Conservation (phyloP, 2,329 filamentous ascomycete genomes). For the Lasiodiplodia citricola region DNA sequence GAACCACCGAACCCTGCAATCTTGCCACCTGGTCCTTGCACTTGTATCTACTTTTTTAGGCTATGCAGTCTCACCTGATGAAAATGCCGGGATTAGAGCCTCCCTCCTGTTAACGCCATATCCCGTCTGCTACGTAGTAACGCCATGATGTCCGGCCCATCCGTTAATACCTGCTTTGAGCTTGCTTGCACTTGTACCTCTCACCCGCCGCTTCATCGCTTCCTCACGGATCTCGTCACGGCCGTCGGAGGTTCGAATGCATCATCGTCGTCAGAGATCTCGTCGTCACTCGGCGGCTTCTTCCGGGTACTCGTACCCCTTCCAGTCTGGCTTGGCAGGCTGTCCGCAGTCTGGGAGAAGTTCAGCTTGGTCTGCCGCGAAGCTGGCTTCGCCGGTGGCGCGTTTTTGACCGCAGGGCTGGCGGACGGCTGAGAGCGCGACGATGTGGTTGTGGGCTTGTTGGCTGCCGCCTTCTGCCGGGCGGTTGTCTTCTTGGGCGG, state of each 20-base stretch:
- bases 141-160: not conserved
- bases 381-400: conserved; percentile 30
- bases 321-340: conserved; percentile 41
- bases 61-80: not conserved
- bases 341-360: conserved; percentile 46
- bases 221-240: conserved; percentile 30
- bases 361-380: conserved; percentile 48
- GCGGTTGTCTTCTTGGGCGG: conserved; percentile 31
- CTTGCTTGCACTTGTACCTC: not conserved
- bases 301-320: conserved; percentile 30
- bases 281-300: conserved; percentile 44
- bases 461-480: conserved; percentile 30
- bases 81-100: not conserved
- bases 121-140: conserved; percentile 13
- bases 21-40: not conserved
- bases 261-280: conserved; percentile 46
- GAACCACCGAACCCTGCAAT: not conserved
- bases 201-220: not conserved
- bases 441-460: conserved; percentile 39
- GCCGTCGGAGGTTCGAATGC: conserved; percentile 45
- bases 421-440: conserved; percentile 29
- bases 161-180: not conserved
- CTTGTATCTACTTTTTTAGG: not conserved
- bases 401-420: conserved; percentile 33
- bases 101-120: not conserved